Evolutionary conservation across 495 filamentous ascomycete species (phyloP), one percentile per base, ranked within the genome.

Genomic region (Lepraria neglecta): DNA sequence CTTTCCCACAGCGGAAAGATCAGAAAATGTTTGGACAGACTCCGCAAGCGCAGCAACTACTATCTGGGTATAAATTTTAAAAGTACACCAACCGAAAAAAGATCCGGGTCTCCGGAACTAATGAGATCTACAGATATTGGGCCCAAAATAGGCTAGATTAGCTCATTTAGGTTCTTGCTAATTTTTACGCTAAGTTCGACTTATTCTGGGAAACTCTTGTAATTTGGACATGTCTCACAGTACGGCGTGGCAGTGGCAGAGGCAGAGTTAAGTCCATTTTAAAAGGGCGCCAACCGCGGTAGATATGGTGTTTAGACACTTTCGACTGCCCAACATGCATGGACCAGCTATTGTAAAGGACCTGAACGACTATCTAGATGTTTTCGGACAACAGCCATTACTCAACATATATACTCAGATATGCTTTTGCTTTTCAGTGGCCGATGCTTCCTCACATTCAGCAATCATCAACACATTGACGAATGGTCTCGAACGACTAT

Each of bases 391-490:
- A 61, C 64, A 62, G 35, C 66, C 70, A 46, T 54, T 56, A 6
- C 65, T 69, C 27, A 69, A 68, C 11, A 60, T 73, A 10, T 30
- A 81, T 65, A 80, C 76, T n/a, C 77, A 78, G 53, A 71, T 79
- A 51, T 75, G 70, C 47, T 67, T 72, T 31, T 72, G 72, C 58
- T 80, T 73, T 58, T 24, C 68, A 1, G 24, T 75, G 4, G 15
- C 66, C 21, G 62, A 74, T n/a, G 31, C 56, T 31, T 71, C 68
- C 7, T 60, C 62, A 31, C 61, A 71, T 30, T 56, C 64, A 14
- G 21, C 48, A 4, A 74, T 79, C 56, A 63, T 72, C 58, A 48
- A 58, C 17, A 72, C 65, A 0, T 58, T 80, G n/a, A 65, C 52
- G 17, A 60, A 64, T 17, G 76, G 77, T 24, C 71, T 80, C 19